Evolutionary conservation across 768 basidiomycete species (phyloP).

Genomic region (Boletus tomentosulus): DNA sequence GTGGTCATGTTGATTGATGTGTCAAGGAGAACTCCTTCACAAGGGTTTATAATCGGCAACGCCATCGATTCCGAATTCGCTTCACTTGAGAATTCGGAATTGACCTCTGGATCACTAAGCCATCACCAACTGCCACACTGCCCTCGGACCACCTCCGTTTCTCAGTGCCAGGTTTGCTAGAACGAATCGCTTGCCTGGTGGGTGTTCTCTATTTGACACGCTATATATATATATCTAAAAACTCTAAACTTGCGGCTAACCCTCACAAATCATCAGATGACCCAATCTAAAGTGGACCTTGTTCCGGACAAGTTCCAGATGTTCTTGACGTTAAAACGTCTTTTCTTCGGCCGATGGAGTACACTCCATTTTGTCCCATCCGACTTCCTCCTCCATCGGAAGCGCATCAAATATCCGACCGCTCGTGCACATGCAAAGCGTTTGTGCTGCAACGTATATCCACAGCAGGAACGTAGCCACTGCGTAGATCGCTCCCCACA

Average conservation of each 20-base stretch:
- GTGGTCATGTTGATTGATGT: background rate
- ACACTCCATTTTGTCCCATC: background rate
- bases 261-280: background rate
- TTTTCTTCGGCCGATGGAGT: constrained; percentile 1
- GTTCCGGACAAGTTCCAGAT: too few species aligned
- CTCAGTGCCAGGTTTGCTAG: background rate
- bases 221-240: background rate
- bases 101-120: background rate
- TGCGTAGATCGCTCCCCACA: constrained; percentile 56
- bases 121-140: background rate
- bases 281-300: background rate
- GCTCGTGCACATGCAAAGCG: constrained; percentile 32
- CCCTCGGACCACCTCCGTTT: background rate
- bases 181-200: background rate
- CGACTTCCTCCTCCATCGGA: constrained; percentile 33
- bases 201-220: background rate
- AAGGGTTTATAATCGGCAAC: too few species aligned
- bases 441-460: constrained; percentile 44
- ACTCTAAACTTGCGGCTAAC: background rate
- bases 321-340: background rate
- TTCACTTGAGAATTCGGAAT: background rate
- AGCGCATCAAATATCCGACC: constrained; percentile 43
- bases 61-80: constrained; percentile 4
- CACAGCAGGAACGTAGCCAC: constrained; percentile 49
- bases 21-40: background rate